Percentiles rank a stretch among this genome's conserved stretches.
phyloP scores from a whole-genome alignment of 1,284 basidiomycete genomes.

The Sporisorium sorghi region DNA sequence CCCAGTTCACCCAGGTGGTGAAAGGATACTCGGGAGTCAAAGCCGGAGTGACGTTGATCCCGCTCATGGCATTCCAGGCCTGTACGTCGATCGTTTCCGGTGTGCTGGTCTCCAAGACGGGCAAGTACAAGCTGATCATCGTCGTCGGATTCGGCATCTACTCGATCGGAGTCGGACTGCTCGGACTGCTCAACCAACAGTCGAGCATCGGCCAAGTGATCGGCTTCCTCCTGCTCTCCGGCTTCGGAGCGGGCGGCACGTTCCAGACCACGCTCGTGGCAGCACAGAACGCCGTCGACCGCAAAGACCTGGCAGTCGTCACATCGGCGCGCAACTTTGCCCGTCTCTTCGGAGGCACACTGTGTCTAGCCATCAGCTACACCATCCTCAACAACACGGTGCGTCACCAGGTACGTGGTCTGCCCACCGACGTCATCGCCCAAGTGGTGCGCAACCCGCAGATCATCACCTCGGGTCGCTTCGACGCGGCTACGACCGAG shows the following conservation, averaged over 20 bases:
- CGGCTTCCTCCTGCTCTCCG: conserved; percentile 77
- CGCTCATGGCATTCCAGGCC: conserved; percentile 75
- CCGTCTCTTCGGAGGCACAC: conserved; percentile 76
- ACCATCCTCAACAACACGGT: conserved; percentile 69
- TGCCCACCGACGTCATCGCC: conserved; percentile 20
- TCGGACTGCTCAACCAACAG: conserved; percentile 75
- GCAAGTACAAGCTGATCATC: conserved; percentile 77
- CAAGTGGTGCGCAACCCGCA: conserved; percentile 49
- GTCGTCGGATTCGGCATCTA: conserved; percentile 75
- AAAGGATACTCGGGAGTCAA: conserved; percentile 76
- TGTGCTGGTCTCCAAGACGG: conserved; percentile 76
- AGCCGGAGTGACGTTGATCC: conserved; percentile 76
- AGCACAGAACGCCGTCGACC: conserved; percentile 77
- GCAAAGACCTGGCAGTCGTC: conserved; percentile 79
- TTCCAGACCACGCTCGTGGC: conserved; percentile 72
- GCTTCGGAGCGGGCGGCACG: conserved; percentile 76
- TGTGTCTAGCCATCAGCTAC: conserved; percentile 76
- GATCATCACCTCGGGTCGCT: conserved; percentile 21
- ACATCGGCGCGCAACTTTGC: conserved; percentile 79
- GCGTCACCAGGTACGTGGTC: conserved; percentile 7
- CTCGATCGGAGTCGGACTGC: conserved; percentile 72
- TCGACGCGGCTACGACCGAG: conserved; percentile 26
- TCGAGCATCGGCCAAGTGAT: conserved; percentile 75
- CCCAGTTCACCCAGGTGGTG: conserved; percentile 81
- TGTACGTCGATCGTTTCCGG: conserved; percentile 71